These are phyloP conservation scores for Botryosphaeria dothidea DNA, from an alignment of 2,329 filamentous ascomycete species.

Conservation along the genomic window DNA sequence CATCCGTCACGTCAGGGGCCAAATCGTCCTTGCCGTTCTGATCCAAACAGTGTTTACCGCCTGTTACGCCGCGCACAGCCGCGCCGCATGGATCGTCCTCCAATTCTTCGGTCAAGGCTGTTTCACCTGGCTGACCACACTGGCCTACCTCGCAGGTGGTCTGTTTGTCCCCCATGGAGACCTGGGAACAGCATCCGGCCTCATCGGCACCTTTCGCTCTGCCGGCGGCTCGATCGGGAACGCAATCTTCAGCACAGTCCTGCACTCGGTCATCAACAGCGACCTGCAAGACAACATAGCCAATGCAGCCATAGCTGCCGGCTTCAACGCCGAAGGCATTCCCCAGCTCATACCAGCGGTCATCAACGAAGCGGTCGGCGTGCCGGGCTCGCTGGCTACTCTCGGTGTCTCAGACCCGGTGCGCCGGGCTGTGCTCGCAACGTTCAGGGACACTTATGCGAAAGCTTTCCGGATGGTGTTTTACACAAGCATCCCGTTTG, in stretches of 20 bases:
- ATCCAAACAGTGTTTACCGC: constrained; percentile 28
- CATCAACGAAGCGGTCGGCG: constrained; percentile 32
- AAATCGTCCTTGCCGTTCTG: constrained; percentile 25
- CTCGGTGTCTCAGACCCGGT: constrained; percentile 21
- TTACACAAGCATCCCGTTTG: constrained; percentile 29
- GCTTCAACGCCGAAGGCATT: constrained; percentile 4
- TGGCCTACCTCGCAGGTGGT: neutral
- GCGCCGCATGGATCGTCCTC: constrained; percentile 20
- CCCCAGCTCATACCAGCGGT: constrained; percentile 31
- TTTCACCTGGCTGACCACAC: neutral
- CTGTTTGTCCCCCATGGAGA: constrained; percentile 24
- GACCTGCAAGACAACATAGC: constrained; percentile 31
- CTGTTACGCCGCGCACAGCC: constrained; percentile 25
- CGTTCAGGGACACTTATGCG: constrained; percentile 33
- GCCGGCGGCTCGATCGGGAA: constrained; percentile 25
- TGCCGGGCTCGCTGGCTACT: constrained; percentile 23
- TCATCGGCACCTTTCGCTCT: constrained; percentile 27
- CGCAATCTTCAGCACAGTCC: constrained; percentile 27
- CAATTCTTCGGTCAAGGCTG: constrained; percentile 25
- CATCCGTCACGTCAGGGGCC: constrained; percentile 25
- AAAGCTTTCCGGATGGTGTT: constrained; percentile 30
- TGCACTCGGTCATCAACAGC: constrained; percentile 26
- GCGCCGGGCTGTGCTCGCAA: constrained; percentile 22
- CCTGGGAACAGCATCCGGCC: constrained; percentile 24
- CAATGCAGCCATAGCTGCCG: constrained; percentile 29